Conservation (phyloP, 2,329 filamentous ascomycete genomes). For the Aspergillus persii region DNA sequence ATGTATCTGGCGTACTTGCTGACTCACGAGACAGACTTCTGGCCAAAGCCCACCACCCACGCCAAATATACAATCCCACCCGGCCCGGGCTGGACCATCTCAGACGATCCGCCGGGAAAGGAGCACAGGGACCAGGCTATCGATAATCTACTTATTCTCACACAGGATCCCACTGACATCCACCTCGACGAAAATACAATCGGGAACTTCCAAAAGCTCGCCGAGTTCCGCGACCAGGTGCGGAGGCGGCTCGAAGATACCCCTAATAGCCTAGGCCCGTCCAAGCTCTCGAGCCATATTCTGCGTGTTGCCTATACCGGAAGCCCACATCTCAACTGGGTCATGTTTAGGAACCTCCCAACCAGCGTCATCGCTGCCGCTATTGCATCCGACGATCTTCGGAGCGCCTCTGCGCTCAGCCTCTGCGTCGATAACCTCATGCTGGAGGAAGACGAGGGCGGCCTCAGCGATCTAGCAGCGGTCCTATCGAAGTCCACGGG, state of each 20-base stretch:
- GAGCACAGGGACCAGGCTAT: slow-evolving; percentile 2
- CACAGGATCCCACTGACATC: slow-evolving; percentile 1
- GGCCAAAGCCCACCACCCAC: background rate
- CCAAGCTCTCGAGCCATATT: slow-evolving; percentile 8
- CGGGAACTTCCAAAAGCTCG: slow-evolving; percentile 8
- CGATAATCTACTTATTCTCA: slow-evolving; percentile 15
- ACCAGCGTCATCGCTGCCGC: slow-evolving; percentile 12
- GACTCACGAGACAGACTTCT: slow-evolving; percentile 2
- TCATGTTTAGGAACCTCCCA: slow-evolving; percentile 11
- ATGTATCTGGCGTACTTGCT: slow-evolving; percentile 4
- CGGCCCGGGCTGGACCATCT: background rate
- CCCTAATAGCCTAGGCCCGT: slow-evolving; percentile 13
- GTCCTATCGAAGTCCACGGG: slow-evolving; percentile 8
- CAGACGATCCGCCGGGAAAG: slow-evolving; percentile 6
- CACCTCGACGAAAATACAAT: slow-evolving; percentile 6
- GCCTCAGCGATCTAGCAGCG: slow-evolving; percentile 8
- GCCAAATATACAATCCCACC: background rate
- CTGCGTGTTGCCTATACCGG: slow-evolving; percentile 12
- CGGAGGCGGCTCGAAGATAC: slow-evolving; percentile 14
- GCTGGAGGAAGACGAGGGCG: slow-evolving; percentile 1
- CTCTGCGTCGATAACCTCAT: slow-evolving; percentile 10
- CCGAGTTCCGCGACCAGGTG: slow-evolving; percentile 10
- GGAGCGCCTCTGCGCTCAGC: slow-evolving; percentile 16
- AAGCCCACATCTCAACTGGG: slow-evolving; percentile 15
- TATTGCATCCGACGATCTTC: slow-evolving; percentile 14